Evolutionary conservation across 2,329 filamentous ascomycete species (phyloP).

Genomic region (Trichoderma semiorbis): DNA sequence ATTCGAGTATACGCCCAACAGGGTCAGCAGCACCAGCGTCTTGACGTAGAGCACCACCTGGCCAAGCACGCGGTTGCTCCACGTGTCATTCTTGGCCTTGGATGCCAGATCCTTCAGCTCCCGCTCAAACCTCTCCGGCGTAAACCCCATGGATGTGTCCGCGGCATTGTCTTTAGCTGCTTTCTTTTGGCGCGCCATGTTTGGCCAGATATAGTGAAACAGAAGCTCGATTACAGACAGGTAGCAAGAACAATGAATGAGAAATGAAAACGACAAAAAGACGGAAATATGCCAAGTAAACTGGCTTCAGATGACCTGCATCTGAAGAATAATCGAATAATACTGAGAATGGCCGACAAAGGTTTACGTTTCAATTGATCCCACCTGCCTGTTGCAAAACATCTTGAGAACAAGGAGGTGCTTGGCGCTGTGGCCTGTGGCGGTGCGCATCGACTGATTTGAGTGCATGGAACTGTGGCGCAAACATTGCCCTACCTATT

Average conservation of each 20-base stretch:
- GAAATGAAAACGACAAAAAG: not conserved
- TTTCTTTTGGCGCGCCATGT: conserved; percentile 1
- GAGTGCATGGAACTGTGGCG: not conserved
- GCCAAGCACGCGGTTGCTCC: conserved; percentile 32
- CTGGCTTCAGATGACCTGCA: conserved; percentile 32
- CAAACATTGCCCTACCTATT: not conserved
- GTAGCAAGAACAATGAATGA: not conserved
- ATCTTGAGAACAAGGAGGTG: not conserved
- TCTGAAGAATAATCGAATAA: conserved; percentile 26
- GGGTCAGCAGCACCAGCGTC: conserved; percentile 29
- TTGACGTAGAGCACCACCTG: conserved; percentile 41
- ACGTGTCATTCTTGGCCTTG: conserved; percentile 37
- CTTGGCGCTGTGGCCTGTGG: conserved; percentile 17
- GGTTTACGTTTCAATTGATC: conserved; percentile 20
- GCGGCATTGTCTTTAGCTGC: not conserved
- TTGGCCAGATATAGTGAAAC: not conserved
- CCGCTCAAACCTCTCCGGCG: conserved; percentile 51
- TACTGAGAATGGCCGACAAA: conserved; percentile 4
- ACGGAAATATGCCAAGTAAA: not conserved
- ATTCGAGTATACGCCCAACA: conserved; percentile 59
- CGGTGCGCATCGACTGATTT: not conserved
- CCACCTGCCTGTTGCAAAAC: not conserved
- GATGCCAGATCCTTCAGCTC: conserved; percentile 51
- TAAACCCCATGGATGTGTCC: conserved; percentile 35
- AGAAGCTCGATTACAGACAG: not conserved